These are phyloP conservation scores for Hericium rajendrae DNA, from an alignment of 768 basidiomycete genomes.

Conservation along the genomic window DNA sequence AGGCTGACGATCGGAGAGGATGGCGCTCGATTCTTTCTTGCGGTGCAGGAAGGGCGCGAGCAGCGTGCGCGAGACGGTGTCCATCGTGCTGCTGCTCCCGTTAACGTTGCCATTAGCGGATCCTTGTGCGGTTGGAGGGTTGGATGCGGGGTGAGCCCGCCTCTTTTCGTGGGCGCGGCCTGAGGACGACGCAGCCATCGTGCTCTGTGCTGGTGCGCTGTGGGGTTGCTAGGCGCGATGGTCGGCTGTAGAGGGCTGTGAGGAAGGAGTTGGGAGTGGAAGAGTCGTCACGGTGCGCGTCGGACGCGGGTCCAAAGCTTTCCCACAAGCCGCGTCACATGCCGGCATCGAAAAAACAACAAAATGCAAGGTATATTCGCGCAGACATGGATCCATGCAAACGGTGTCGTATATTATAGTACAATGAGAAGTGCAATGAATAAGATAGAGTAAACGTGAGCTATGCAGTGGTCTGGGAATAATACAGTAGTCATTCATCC, in stretches of 20 bases:
- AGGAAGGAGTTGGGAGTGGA: background rate
- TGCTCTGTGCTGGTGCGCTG: background rate
- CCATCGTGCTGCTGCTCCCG: constrained; percentile 32
- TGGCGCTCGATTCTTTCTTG: constrained; percentile 61
- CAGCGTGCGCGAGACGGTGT: constrained; percentile 59
- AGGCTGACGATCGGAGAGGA: constrained; percentile 65
- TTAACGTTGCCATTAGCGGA: constrained; percentile 8
- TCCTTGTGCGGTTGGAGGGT: constrained; percentile 29
- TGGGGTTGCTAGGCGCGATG: background rate
- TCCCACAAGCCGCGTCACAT: background rate
- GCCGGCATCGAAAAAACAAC: background rate
- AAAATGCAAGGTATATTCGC: no score
- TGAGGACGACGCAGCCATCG: constrained; percentile 19
- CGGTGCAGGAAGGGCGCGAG: constrained; percentile 55
- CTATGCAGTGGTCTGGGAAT: constrained; percentile 1
- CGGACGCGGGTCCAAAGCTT: background rate
- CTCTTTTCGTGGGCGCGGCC: constrained; percentile 15
- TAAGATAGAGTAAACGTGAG: background rate
- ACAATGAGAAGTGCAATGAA: background rate
- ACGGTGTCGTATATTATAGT: background rate
- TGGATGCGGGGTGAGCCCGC: constrained; percentile 17
- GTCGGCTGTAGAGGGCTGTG: background rate
- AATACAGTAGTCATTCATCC: background rate
- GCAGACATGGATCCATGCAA: no score
- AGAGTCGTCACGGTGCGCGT: background rate